A percentile compares a stretch with the other conserved stretches of the same genome.
Evolutionary conservation across 345 rosid genomes (phyloP).

Genomic region (Citrus unshiu): DNA sequence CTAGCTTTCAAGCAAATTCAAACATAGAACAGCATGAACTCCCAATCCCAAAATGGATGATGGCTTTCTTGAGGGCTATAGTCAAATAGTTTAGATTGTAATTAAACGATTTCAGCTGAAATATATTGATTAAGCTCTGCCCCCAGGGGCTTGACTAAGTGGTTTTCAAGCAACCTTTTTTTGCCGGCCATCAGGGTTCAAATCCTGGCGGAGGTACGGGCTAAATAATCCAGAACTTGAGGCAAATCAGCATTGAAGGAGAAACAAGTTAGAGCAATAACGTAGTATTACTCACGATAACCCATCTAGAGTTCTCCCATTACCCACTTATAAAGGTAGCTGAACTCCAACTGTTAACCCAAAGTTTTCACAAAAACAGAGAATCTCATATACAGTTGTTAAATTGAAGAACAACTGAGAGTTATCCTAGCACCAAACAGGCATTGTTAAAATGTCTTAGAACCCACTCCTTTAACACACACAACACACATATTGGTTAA

Average conservation of each 20-base stretch:
- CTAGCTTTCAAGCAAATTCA: not conserved
- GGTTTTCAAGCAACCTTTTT: no score
- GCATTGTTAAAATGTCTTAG: not conserved
- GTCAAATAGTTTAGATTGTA: not conserved
- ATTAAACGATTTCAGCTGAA: not conserved
- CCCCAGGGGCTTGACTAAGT: not conserved
- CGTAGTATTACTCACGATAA: not conserved
- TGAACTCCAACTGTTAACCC: not conserved
- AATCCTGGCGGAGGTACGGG: no score
- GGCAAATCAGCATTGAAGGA: not conserved
- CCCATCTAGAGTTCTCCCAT: not conserved
- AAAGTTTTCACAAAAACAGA: not conserved
- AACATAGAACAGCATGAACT: not conserved
- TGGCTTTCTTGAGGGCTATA: not conserved
- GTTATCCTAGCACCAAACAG: not conserved
- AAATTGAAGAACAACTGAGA: not conserved
- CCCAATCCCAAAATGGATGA: not conserved
- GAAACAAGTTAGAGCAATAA: not conserved
- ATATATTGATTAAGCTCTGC: not conserved
- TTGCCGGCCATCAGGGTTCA: no score
- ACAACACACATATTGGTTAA: no score
- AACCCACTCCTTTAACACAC: constrained; percentile 7
- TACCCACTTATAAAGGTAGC: not conserved
- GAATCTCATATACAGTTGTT: not conserved
- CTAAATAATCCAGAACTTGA: not conserved